phyloP scores from a whole-genome alignment of 805 yeast species.

The Teunomyces cretensis region DNA sequence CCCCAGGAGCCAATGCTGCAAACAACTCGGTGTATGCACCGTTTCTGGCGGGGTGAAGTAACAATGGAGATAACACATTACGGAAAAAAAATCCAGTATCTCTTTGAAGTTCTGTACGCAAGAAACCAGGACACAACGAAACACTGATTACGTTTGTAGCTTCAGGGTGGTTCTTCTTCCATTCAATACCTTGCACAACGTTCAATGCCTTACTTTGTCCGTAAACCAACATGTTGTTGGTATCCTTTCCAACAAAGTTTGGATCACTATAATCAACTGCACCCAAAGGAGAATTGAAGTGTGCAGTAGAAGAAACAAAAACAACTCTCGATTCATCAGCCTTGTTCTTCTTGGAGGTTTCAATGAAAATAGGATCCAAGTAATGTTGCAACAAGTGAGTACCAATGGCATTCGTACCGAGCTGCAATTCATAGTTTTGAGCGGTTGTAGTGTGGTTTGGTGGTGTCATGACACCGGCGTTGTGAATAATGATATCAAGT shows the following conservation, averaged over 20 bases:
- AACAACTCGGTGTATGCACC: slow-evolving; percentile 48
- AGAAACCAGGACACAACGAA: slow-evolving; percentile 42
- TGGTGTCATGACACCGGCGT: slow-evolving; percentile 36
- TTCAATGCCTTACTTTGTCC: slow-evolving; percentile 46
- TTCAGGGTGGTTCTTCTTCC: slow-evolving; percentile 30
- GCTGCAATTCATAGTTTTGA: slow-evolving; percentile 47
- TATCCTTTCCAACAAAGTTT: slow-evolving; percentile 15
- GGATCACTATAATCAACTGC: slow-evolving; percentile 37
- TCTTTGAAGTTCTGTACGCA: slow-evolving; percentile 35
- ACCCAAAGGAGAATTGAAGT: slow-evolving; percentile 22
- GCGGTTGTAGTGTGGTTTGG: slow-evolving; percentile 33
- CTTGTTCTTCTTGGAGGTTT: slow-evolving; percentile 25
- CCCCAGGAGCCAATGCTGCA: slow-evolving; percentile 39
- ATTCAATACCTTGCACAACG: slow-evolving; percentile 33
- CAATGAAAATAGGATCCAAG: slow-evolving; percentile 35
- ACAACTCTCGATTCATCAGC: slow-evolving; percentile 37
- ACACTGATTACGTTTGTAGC: slow-evolving; percentile 28
- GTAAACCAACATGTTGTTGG: slow-evolving; percentile 23
- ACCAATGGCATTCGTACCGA: slow-evolving; percentile 48
- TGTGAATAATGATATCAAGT: slow-evolving; percentile 21
- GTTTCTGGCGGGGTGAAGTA: slow-evolving; percentile 11
- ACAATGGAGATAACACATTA: slow-evolving; percentile 8
- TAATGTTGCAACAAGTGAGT: slow-evolving; percentile 43
- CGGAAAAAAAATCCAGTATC: slow-evolving; percentile 16
- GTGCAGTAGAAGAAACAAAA: slow-evolving; percentile 46